Evolutionary conservation across 345 rosid genomes (phyloP).

Genomic region (Bretschneidera sinensis): DNA sequence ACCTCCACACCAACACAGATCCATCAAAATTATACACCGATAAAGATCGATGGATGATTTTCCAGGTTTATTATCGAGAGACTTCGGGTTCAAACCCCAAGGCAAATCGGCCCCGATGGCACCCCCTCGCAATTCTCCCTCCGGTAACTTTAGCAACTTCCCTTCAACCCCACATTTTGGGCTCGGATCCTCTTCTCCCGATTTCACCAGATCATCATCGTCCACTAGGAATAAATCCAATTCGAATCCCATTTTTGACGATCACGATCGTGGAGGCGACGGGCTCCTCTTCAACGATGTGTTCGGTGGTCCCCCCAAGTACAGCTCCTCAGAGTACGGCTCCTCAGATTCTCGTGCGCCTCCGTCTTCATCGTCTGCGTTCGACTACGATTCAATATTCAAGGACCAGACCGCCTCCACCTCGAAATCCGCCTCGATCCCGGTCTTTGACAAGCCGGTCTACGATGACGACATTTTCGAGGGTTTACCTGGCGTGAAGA

Average conservation of each 20-base stretch:
- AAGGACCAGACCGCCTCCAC: slow-evolving; percentile 26
- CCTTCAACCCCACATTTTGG: slow-evolving; percentile 27
- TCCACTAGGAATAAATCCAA: slow-evolving; percentile 17
- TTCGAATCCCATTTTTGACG: slow-evolving; percentile 43
- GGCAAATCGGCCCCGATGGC: slow-evolving; percentile 83
- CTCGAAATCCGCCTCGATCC: slow-evolving; percentile 31
- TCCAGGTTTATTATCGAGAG: slow-evolving; percentile 49
- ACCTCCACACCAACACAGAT: neutral
- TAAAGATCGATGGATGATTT: slow-evolving; percentile 57
- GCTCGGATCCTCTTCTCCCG: slow-evolving; percentile 24
- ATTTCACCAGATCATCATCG: slow-evolving; percentile 22
- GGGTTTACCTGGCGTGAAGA: slow-evolving; percentile 60
- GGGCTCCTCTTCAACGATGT: slow-evolving; percentile 37
- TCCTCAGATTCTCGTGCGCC: slow-evolving; percentile 31
- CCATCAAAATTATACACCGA: neutral
- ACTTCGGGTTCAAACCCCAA: slow-evolving; percentile 66
- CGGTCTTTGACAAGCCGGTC: slow-evolving; percentile 65
- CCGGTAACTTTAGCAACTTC: slow-evolving; percentile 16
- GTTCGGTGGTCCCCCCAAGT: slow-evolving; percentile 52
- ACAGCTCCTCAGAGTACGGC: slow-evolving; percentile 35
- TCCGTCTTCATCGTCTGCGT: slow-evolving; percentile 19
- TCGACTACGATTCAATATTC: slow-evolving; percentile 48
- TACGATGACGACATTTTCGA: slow-evolving; percentile 69
- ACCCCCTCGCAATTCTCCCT: slow-evolving; percentile 31
- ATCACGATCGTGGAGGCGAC: slow-evolving; percentile 29